A percentile compares a stretch with the other conserved stretches of the same genome.
phyloP scores from a whole-genome alignment of 2,329 filamentous ascomycete species.

The Aspergillus hortae region DNA sequence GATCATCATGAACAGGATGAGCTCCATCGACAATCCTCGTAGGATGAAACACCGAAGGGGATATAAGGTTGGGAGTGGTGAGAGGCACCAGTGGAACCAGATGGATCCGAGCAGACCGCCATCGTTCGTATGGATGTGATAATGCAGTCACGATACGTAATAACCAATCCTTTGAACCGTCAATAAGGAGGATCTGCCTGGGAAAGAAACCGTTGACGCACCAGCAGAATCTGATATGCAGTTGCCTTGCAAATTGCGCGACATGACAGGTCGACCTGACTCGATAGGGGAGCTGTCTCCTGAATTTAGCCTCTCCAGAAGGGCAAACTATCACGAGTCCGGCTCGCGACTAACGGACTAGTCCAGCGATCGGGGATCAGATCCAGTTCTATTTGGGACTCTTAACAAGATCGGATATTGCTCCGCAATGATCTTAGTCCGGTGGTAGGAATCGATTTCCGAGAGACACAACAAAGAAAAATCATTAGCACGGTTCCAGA shows the following conservation, averaged over 20 bases:
- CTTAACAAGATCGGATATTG: slow-evolving; percentile 9
- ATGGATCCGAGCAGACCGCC: no score
- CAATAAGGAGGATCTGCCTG: no score
- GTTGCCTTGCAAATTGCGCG: neutral
- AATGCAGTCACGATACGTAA: neutral
- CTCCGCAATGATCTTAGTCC: slow-evolving; percentile 11
- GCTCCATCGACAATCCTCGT: slow-evolving; percentile 5
- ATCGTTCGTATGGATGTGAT: neutral
- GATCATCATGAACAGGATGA: neutral
- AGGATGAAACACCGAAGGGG: slow-evolving; percentile 10
- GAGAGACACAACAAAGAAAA: no score
- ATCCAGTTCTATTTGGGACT: slow-evolving; percentile 8
- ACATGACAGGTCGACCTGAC: neutral
- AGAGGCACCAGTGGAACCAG: neutral
- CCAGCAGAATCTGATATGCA: neutral
- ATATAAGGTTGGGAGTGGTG: neutral
- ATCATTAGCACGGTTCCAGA: no score
- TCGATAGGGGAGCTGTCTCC: no score
- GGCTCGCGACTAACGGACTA: neutral
- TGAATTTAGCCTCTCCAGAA: neutral
- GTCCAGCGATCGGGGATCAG: neutral
- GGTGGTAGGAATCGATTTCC: no score
- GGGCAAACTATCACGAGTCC: neutral
- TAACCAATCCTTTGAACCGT: no score
- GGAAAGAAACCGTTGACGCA: neutral